Evolutionary conservation across 345 rosid genomes (phyloP).

Genomic region (Salix suchowensis): DNA sequence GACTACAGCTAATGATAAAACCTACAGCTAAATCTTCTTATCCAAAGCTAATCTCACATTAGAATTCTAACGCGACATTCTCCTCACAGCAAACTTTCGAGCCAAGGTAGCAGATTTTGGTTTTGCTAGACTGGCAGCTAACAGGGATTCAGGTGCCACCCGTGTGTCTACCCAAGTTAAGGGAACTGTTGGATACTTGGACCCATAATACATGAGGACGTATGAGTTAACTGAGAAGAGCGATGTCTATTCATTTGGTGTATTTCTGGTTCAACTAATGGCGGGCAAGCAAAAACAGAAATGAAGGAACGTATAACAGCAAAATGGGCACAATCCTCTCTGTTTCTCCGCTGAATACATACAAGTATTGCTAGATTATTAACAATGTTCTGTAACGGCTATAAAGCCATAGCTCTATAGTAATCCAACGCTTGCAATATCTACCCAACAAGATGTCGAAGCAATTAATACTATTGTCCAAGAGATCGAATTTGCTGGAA

Average conservation of each 20-base stretch:
- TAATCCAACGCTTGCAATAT: background rate
- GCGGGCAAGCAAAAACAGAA: constrained; percentile 62
- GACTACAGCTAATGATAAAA: too few species aligned
- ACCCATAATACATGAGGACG: constrained; percentile 82
- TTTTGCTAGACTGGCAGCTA: constrained; percentile 80
- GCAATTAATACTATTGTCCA: too few species aligned
- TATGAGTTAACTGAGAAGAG: constrained; percentile 92
- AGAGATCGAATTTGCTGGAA: background rate
- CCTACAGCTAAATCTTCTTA: too few species aligned
- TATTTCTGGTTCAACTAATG: constrained; percentile 67
- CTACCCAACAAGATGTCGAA: too few species aligned
- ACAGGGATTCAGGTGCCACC: constrained; percentile 70
- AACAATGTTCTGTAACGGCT: background rate
- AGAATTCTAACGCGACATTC: too few species aligned
- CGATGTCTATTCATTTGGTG: constrained; percentile 92
- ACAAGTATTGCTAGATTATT: background rate
- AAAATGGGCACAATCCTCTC: background rate
- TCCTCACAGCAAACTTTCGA: constrained; percentile 75
- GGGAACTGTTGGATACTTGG: constrained; percentile 96
- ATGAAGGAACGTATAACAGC: constrained; percentile 65
- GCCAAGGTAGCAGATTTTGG: constrained; percentile 95
- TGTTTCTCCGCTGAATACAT: background rate
- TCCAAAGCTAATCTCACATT: too few species aligned
- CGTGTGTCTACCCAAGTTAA: constrained; percentile 96
- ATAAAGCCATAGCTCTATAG: background rate